These are phyloP conservation scores for Acer saccharum DNA, from an alignment of 345 rosid genomes.

Conservation along the genomic window DNA sequence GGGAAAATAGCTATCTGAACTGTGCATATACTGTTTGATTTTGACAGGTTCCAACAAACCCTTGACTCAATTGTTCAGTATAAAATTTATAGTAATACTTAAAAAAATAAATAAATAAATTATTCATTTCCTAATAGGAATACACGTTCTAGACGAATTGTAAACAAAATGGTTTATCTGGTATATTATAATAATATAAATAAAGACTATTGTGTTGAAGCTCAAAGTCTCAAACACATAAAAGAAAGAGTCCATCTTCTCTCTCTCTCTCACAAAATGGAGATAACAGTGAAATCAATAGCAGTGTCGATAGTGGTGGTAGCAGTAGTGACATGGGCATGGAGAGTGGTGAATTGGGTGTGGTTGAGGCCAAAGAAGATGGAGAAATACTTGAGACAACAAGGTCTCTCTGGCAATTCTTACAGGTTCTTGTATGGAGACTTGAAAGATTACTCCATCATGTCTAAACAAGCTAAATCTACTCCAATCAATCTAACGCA, in stretches of 20 bases:
- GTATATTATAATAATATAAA: too few relatives aligned
- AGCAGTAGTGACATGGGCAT: background rate
- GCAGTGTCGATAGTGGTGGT: background rate
- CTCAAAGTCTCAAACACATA: background rate
- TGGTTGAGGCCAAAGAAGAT: slow-evolving; percentile 54
- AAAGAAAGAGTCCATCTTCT: background rate
- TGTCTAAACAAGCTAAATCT: slow-evolving; percentile 37
- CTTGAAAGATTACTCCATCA: slow-evolving; percentile 24
- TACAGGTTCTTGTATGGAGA: slow-evolving; percentile 47
- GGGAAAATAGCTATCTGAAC: too few relatives aligned
- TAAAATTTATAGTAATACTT: too few relatives aligned
- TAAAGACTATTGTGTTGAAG: too few relatives aligned
- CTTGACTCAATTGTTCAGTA: too few relatives aligned
- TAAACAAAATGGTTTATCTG: background rate
- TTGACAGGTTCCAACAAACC: too few relatives aligned
- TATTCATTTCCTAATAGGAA: too few relatives aligned
- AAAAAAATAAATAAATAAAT: too few relatives aligned
- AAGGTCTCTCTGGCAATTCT: slow-evolving; percentile 49
- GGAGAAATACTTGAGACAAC: slow-evolving; percentile 44
- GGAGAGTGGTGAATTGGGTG: slow-evolving; percentile 43
- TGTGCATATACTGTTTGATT: too few relatives aligned
- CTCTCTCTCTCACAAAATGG: background rate
- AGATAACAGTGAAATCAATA: background rate
- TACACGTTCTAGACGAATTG: background rate
- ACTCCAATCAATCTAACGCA: slow-evolving; percentile 35